Conservation (phyloP, 2,329 filamentous ascomycete species). For the Onygenales sp. region DNA sequence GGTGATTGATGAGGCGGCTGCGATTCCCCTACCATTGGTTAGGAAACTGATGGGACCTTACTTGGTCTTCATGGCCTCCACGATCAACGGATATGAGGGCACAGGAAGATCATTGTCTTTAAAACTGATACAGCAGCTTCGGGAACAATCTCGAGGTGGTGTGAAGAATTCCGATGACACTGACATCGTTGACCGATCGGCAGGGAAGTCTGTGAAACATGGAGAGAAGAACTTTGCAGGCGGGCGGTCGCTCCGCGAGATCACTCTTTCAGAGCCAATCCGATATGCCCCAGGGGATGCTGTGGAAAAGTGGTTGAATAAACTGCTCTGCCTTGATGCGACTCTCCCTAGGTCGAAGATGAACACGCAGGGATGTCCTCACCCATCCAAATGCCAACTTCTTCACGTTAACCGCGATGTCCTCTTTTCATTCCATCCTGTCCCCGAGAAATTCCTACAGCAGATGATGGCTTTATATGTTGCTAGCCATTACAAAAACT, state of each 20-base stretch:
- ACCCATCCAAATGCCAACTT: constrained; percentile 84
- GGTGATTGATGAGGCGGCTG: constrained; percentile 95
- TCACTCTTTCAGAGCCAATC: constrained; percentile 87
- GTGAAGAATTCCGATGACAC: constrained; percentile 48
- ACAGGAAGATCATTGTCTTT: constrained; percentile 89
- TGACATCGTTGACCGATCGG: constrained; percentile 66
- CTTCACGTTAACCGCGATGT: constrained; percentile 94
- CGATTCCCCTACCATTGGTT: constrained; percentile 87
- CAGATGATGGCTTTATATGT: constrained; percentile 98
- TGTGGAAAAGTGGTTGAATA: constrained; percentile 96
- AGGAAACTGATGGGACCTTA: constrained; percentile 94
- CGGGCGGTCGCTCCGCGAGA: constrained; percentile 78
- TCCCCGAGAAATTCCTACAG: constrained; percentile 93
- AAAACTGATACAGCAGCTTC: constrained; percentile 92
- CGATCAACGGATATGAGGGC: constrained; percentile 97
- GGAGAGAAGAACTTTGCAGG: constrained; percentile 49
- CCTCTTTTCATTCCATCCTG: constrained; percentile 93
- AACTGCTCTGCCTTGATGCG: constrained; percentile 83
- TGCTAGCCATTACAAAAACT: constrained; percentile 96
- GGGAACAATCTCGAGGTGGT: constrained; percentile 74
- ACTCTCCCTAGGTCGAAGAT: constrained; percentile 71
- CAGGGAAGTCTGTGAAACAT: constrained; percentile 61
- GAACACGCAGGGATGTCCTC: constrained; percentile 69
- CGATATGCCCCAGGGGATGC: constrained; percentile 83
- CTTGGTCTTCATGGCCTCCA: constrained; percentile 97